Percentiles rank a stretch among this genome's conserved stretches.
Conservation (phyloP, 108 stramenopile genomes). For the Licmophora abbreviata region DNA sequence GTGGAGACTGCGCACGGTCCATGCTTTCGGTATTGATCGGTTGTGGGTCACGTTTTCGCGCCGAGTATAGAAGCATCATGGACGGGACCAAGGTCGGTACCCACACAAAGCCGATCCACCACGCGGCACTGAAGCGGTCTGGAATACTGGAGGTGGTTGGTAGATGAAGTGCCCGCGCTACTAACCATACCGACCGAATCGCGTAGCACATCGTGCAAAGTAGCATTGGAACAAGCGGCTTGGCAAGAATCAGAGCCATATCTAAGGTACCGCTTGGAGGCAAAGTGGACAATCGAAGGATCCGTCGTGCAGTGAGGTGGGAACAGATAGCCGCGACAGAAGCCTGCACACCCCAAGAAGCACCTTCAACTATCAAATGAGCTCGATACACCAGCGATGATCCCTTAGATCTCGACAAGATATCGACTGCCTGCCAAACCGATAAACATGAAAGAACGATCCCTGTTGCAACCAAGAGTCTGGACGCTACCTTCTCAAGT, state of each 20-base stretch:
- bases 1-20: neutral
- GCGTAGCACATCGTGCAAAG: slow-evolving; percentile 34
- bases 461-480: too few relatives aligned
- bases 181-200: slow-evolving; percentile 27
- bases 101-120: slow-evolving; percentile 46
- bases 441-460: neutral
- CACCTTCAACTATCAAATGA: slow-evolving; percentile 16
- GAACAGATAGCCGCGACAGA: slow-evolving; percentile 18
- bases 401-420: neutral
- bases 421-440: too few relatives aligned
- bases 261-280: slow-evolving; percentile 13
- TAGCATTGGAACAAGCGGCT: slow-evolving; percentile 36
- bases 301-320: slow-evolving; percentile 16
- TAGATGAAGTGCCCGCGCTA: slow-evolving; percentile 10
- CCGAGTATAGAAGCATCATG: slow-evolving; percentile 31
- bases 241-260: slow-evolving; percentile 15
- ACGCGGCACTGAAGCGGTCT: slow-evolving; percentile 20
- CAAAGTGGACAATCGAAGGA: slow-evolving; percentile 23
- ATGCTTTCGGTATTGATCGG: neutral
- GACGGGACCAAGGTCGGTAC: slow-evolving; percentile 29
- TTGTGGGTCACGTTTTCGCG: slow-evolving; percentile 30
- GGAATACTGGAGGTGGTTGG: neutral
- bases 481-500: too few relatives aligned
- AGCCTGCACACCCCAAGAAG: slow-evolving; percentile 25
- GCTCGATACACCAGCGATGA: neutral